Conservation (phyloP, 2,329 filamentous ascomycete genomes). For the Alternaria metachromatica region DNA sequence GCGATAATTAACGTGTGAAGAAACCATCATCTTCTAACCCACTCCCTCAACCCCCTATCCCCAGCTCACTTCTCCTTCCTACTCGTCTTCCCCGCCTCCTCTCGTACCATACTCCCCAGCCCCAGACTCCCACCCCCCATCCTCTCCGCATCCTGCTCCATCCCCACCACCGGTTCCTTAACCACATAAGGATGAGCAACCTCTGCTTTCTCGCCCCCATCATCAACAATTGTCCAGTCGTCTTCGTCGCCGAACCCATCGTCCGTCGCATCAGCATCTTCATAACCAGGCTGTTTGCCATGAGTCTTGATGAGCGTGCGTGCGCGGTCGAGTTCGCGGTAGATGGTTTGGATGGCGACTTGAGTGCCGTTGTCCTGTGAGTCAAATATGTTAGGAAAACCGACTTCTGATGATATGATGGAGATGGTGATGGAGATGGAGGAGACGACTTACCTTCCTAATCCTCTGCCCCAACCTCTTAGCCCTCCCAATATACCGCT, state of each 20-base stretch:
- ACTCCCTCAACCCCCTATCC: neutral
- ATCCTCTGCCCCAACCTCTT: conserved; percentile 83
- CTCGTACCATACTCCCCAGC: conserved; percentile 42
- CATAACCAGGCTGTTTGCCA: conserved; percentile 28
- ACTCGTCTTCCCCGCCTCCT: conserved; percentile 17
- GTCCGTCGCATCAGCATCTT: conserved; percentile 53
- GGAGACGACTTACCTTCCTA: conserved; percentile 67
- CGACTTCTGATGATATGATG: too few species aligned
- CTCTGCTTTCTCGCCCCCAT: conserved; percentile 56
- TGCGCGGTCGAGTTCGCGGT: conserved; percentile 93
- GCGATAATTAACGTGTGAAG: neutral
- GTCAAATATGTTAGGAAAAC: conserved; percentile 31
- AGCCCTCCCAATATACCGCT: conserved; percentile 91
- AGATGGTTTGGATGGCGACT: conserved; percentile 88
- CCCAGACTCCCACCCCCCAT: conserved; percentile 31
- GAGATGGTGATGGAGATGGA: neutral
- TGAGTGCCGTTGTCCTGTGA: conserved; percentile 85
- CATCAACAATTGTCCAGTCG: conserved; percentile 89
- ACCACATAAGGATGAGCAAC: conserved; percentile 28
- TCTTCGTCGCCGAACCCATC: conserved; percentile 82
- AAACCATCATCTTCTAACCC: neutral
- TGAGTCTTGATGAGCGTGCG: conserved; percentile 77
- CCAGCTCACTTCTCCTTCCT: conserved; percentile 22
- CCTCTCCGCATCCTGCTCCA: conserved; percentile 30
- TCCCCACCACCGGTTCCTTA: conserved; percentile 27